Evolutionary conservation across 495 filamentous ascomycete genomes (phyloP), one percentile per base, ranked within the genome.

Genomic region (Bryoglossum gracile): DNA sequence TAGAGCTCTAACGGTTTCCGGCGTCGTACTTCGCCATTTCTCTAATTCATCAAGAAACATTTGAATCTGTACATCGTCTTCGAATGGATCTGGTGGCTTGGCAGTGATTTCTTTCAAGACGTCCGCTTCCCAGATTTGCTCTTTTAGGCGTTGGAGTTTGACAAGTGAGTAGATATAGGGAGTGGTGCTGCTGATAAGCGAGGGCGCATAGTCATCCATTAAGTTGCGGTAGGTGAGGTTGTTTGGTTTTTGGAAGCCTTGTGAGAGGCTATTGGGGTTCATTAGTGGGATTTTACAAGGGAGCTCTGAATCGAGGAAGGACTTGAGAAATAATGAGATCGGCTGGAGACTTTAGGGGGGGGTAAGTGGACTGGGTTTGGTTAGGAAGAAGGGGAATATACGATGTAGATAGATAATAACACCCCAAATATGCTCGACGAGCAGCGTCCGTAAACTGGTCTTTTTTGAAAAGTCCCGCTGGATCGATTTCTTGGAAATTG

Each of bases 341-440:
- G n/a, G n/a, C n/a, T n/a, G n/a, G n/a, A n/a, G n/a, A n/a, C n/a
- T n/a, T n/a, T n/a, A n/a, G n/a, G n/a, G n/a, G n/a, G n/a, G n/a
- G n/a, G n/a, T n/a, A n/a, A n/a, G n/a, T n/a, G n/a, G n/a, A n/a
- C n/a, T n/a, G n/a, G n/a, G n/a, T n/a, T n/a, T n/a, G n/a, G n/a
- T n/a, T n/a, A n/a, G n/a, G n/a, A n/a, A n/a, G n/a, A n/a, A n/a
- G n/a, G n/a, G n/a, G n/a, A n/a, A 52, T 52, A n/a, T 50, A 69
- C 67, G 60, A 53, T 13, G 58, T 44, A 16, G 53, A 63, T 18
- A 67, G 4, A 48, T 68, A 67, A 18, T 64, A 69, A 40, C 63
- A 62, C 3, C 65, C 66, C 2, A 69, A 46, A 50, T 66, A 69
- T 0, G 60, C 48, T 4, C 57, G 53, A 13, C 59, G 60, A 3